Percentiles rank a stretch among this genome's conserved stretches.
Conservation (phyloP, 2,329 filamentous ascomycete genomes). For the Alternaria gansuensis region DNA sequence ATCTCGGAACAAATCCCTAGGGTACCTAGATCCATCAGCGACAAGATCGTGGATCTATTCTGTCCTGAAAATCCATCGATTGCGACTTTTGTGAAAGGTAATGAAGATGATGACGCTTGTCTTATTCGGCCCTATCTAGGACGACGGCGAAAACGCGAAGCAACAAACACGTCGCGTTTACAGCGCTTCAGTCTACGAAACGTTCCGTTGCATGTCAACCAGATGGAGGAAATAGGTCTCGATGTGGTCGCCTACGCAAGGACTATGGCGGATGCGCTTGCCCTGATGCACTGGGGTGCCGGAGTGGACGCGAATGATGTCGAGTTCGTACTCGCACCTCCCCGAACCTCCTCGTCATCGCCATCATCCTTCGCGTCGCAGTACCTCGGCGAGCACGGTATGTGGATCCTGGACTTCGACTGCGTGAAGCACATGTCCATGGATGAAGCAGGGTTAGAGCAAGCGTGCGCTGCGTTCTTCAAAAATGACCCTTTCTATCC, state of each 20-base stretch:
- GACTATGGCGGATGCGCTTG: constrained; percentile 61
- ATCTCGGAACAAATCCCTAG: constrained; percentile 24
- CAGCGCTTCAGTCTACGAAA: constrained; percentile 54
- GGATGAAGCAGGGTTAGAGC: constrained; percentile 51
- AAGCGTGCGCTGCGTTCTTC: constrained; percentile 58
- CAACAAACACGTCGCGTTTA: constrained; percentile 26
- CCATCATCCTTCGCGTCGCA: constrained; percentile 14
- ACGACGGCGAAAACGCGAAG: constrained; percentile 27
- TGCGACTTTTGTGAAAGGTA: constrained; percentile 23
- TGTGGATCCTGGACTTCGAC: constrained; percentile 66
- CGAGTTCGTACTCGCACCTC: constrained; percentile 62
- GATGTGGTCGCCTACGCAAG: constrained; percentile 54
- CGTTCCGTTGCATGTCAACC: constrained; percentile 60
- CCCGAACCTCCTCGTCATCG: constrained; percentile 3
- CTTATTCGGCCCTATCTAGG: constrained; percentile 62
- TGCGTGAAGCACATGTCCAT: constrained; percentile 61
- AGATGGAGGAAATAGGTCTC: constrained; percentile 56
- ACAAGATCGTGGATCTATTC: constrained; percentile 28
- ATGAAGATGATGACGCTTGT: constrained; percentile 55
- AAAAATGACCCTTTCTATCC: constrained; percentile 64
- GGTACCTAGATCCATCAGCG: constrained; percentile 20
- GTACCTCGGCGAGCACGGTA: constrained; percentile 19
- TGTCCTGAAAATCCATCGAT: constrained; percentile 21
- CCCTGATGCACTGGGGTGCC: constrained; percentile 61
- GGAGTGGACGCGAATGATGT: constrained; percentile 63